Base-by-base conservation (phyloP, 345 rosid species). In the Chamaenerion angustifolium region DNA sequence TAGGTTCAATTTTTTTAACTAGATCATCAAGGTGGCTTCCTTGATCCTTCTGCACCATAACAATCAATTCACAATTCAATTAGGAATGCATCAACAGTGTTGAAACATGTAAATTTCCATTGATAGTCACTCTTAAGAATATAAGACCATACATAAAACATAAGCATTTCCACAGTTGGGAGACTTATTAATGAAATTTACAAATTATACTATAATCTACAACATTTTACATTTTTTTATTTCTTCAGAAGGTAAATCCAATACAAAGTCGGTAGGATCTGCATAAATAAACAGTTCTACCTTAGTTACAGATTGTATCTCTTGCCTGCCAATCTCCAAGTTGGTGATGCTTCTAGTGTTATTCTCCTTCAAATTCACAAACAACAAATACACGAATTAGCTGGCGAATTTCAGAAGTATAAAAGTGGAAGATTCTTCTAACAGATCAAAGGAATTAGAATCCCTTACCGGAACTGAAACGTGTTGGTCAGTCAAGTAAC, bases 1-100 rank as follows among this genome's bases (percentile, higher is more conserved):
- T 70, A 41, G 80, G 90, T 35, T 58, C 74, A 51, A 79, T 46
- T 52, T 65, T 70, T 15, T 57, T 48, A 18, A 81, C 64, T 47
- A 72, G 68, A 31, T 81, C 72, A 42, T 72, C 60, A 11, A 76
- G 68, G 16, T 70, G 78, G 52, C 50, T 62, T 0, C 76, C 57
- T 40, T 54, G 68, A 60, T 70, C 76, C 56, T 62, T 75, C 94
- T 81, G 64, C 61, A 56, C 61, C 21, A 68, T 21, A 8, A 59
- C 18, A 8, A 14, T 10, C 8, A 48, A 31, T 31, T 31, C 1
- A 23, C 5, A 31, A 31, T 31, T 31, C 5, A 1, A 31, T 4
- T 31, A 31, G 37, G 10, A 31, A 7, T 31, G 14, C 48, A 19
- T 35, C 23, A n/a, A 19, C 51, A 48, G 2, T 44, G 10, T 44